Conservation (phyloP, 495 filamentous ascomycete species). For the Platismatia glauca region DNA sequence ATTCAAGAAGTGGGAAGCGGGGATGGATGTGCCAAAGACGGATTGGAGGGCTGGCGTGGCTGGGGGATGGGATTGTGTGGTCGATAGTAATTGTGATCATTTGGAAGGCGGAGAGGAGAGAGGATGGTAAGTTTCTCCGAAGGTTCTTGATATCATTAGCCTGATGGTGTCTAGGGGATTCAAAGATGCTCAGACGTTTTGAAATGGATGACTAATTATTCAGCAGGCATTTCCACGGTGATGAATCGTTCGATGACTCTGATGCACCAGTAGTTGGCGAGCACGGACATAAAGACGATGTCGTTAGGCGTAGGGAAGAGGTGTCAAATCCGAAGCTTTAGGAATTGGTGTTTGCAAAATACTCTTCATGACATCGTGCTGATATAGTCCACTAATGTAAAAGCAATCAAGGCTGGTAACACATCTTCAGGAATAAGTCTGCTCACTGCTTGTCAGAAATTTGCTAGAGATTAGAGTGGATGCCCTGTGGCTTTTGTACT, state of each 20-base stretch:
- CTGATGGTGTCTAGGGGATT: slow-evolving; percentile 22
- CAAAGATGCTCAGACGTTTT: slow-evolving; percentile 15
- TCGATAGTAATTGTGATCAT: slow-evolving; percentile 77
- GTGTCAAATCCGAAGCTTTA: background rate
- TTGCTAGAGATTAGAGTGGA: background rate
- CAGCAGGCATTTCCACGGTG: slow-evolving; percentile 62
- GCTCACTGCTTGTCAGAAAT: background rate
- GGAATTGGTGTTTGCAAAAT: background rate
- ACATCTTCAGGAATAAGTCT: background rate
- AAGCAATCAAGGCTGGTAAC: background rate
- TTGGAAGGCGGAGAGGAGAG: slow-evolving; percentile 74
- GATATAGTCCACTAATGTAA: background rate
- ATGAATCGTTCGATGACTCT: slow-evolving; percentile 51
- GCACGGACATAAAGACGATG: background rate
- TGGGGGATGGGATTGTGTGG: slow-evolving; percentile 70
- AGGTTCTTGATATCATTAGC: slow-evolving; percentile 10
- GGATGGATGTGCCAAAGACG: slow-evolving; percentile 35
- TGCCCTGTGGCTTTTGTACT: background rate
- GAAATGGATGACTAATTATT: background rate
- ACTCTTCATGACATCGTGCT: background rate
- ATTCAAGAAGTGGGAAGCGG: slow-evolving; percentile 22
- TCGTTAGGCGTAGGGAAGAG: background rate
- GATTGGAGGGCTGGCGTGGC: slow-evolving; percentile 60
- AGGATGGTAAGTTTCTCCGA: slow-evolving; percentile 60
- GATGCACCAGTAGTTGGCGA: background rate